Base-by-base conservation (phyloP, 2,329 filamentous ascomycete species). In the Xylariaceae sp. region DNA sequence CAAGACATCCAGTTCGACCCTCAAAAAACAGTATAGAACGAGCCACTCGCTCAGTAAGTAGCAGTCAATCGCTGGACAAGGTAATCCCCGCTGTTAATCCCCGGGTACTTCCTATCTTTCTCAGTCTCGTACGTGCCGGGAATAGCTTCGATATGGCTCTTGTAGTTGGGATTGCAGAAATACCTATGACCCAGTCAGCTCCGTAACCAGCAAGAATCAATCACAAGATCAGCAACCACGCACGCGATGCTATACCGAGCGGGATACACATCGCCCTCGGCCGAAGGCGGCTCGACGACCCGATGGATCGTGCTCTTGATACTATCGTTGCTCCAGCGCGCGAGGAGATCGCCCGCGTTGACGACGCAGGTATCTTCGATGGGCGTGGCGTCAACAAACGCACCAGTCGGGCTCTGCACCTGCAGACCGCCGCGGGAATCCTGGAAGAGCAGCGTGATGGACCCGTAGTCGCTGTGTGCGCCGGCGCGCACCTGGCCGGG, bases 241-340 rank as follows among this genome's bases (percentile, higher is more conserved):
- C 63, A 96, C 63, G 91, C 92, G 67, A 96, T 86, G 63, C 87
- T 92, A 67, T 96, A 96, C 37, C 88, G 78, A 0, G 89, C 78
- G 1, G 90, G 89, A 69, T 95, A 86, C 37, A 76, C 72, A 15
- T 77, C 78, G 7, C 72, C 73, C 2, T 73, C 75, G 3, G 77
- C 78, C 15, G 76, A 74, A 0, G 89, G 88, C 1, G 92, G 92
- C 72, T 96, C 88, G 5, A 96, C 88, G 0, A 96, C 92, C 10
- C 91, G 84, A 71, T 96, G 92, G 56, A 91, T 83, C 3, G 92
- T 96, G 67, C 88, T 92, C 74, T 88, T 91, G 73, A 96, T 95
- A 4, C 82, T 87, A 65, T 95, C 89, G 66, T 96, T 96, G 59
- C 87, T 89, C 92, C 91, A 96, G 49, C 91, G 78, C 1, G 89